phyloP scores from a whole-genome alignment of 345 rosid genomes.

The Angophora floribunda region DNA sequence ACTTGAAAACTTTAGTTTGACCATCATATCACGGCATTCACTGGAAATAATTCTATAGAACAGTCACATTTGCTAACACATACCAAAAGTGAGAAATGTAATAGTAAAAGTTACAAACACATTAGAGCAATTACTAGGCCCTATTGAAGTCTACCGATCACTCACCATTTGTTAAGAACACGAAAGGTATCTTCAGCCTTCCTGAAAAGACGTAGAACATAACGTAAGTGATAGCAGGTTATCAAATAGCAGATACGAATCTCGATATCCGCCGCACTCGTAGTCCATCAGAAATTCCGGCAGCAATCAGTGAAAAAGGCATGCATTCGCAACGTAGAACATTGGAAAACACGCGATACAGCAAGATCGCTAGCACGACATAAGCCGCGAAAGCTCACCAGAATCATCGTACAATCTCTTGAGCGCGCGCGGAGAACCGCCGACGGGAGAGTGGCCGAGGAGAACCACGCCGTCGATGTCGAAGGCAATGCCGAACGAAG shows the following conservation, averaged over 20 bases:
- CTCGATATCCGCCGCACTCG: not conserved
- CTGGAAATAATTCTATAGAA: not conserved
- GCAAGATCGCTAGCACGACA: not conserved
- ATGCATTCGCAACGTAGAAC: not conserved
- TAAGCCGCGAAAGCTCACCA: conserved; percentile 13
- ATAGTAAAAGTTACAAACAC: not conserved
- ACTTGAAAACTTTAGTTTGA: not conserved
- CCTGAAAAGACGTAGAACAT: conserved; percentile 18
- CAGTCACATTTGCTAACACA: not conserved
- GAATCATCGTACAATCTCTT: conserved; percentile 40
- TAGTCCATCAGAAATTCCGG: not conserved
- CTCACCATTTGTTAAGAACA: conserved; percentile 72
- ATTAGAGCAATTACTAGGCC: not conserved
- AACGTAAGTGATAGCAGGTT: not conserved
- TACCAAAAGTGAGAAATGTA: not conserved
- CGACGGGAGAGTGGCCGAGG: conserved; percentile 60
- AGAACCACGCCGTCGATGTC: conserved; percentile 87
- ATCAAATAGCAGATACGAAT: not conserved
- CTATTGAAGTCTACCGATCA: not conserved
- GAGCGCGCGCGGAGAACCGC: conserved; percentile 61
- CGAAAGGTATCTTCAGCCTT: conserved; percentile 59
- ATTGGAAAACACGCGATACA: not conserved
- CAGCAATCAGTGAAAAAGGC: not conserved
- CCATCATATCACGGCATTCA: not conserved
- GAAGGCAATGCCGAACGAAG: conserved; percentile 71